Evolutionary conservation across 1,139 yeast species (phyloP).

Genomic region (Suhomyces wounanorum): DNA sequence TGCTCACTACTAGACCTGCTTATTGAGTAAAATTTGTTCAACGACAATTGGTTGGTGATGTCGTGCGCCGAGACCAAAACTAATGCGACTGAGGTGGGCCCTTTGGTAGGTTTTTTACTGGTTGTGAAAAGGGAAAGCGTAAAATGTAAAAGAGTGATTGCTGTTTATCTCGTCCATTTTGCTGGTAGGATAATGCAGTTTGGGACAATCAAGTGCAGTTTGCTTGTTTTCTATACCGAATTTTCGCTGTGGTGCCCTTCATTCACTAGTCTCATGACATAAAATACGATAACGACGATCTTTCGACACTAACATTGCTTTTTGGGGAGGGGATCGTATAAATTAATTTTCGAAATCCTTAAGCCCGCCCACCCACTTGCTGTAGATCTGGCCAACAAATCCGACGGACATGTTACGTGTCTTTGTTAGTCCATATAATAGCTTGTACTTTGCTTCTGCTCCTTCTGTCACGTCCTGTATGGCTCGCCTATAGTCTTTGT

Average conservation of each 20-base stretch:
- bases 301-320: neutral
- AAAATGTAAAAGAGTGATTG: neutral
- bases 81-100: neutral
- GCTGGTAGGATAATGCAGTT: neutral
- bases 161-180: neutral
- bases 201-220: neutral
- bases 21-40: slow-evolving; percentile 12
- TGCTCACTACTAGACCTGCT: slow-evolving; percentile 4
- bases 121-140: neutral
- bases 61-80: slow-evolving; percentile 8
- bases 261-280: neutral
- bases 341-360: no score
- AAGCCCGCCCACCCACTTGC: no score
- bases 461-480: no score
- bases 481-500: no score
- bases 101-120: neutral
- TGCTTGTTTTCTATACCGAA: neutral
- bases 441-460: no score
- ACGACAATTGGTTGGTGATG: slow-evolving; percentile 13
- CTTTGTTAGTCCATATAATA: no score
- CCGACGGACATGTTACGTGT: no score
- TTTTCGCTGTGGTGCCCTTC: neutral
- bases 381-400: no score
- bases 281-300: neutral
- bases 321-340: neutral